Evolutionary conservation across 345 rosid species (phyloP).

Genomic region (Pseudoturritis turrita): DNA sequence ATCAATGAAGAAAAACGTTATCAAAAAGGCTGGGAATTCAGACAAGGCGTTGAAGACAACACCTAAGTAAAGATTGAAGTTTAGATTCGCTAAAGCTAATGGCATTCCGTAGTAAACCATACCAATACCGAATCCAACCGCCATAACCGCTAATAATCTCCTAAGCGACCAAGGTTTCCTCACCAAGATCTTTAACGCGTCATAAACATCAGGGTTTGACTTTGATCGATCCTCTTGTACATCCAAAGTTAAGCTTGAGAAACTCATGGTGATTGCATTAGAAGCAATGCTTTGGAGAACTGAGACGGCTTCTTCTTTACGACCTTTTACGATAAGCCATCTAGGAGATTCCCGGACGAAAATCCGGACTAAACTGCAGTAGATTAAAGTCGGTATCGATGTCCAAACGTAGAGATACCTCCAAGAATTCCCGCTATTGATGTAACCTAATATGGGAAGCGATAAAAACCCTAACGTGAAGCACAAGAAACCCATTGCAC

Average conservation of each 20-base stretch:
- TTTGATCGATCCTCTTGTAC: conserved; percentile 22
- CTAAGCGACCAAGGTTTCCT: conserved; percentile 44
- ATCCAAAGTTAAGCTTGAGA: conserved; percentile 32
- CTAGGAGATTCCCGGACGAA: conserved; percentile 50
- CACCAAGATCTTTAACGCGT: conserved; percentile 43
- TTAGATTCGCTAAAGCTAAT: conserved; percentile 42
- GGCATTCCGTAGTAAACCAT: conserved; percentile 73
- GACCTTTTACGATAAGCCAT: conserved; percentile 48
- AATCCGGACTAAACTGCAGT: conserved; percentile 16
- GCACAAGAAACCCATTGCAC: conserved; percentile 39
- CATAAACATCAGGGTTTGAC: conserved; percentile 35
- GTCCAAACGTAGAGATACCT: conserved; percentile 44
- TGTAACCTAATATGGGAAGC: conserved; percentile 38
- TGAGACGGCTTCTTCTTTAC: conserved; percentile 45
- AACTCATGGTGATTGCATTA: conserved; percentile 26
- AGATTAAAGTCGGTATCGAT: conserved; percentile 36
- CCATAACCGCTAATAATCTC: conserved; percentile 34
- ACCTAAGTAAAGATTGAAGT: conserved; percentile 54
- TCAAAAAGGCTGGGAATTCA: conserved; percentile 49
- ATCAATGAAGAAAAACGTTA: conserved; percentile 42
- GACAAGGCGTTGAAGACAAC: conserved; percentile 55
- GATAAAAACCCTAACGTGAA: conserved; percentile 50
- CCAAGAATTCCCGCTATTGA: conserved; percentile 44
- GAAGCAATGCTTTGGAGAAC: conserved; percentile 41
- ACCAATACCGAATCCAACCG: conserved; percentile 52